Conservation (phyloP, 225 moss, liverwort and hornwort genomes). For the Polytrichum commune region DNA sequence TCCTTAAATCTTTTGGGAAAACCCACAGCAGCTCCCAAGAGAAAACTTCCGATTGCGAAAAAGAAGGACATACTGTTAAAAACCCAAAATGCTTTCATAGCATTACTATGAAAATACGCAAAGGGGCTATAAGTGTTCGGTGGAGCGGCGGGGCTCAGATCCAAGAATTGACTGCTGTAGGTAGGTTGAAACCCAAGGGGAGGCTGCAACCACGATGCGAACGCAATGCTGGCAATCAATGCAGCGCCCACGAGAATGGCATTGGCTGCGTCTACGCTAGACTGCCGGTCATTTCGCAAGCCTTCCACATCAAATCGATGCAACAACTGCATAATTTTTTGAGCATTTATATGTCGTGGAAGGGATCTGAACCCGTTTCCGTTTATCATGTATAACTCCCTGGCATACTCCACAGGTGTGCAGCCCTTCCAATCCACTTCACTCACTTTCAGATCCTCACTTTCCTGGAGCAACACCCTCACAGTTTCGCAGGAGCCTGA, state of each 20-base stretch:
- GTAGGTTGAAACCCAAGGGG: conserved; percentile 14
- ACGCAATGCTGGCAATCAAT: conserved; percentile 40
- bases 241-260: conserved; percentile 32
- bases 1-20: background rate
- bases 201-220: conserved; percentile 42
- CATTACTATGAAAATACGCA: conserved; percentile 10
- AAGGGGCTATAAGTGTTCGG: too few species aligned
- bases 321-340: background rate
- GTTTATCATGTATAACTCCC: background rate
- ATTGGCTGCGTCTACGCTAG: conserved; percentile 28
- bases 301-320: conserved; percentile 5
- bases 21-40: background rate
- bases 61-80: conserved; percentile 34
- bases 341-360: background rate
- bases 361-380: background rate
- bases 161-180: too few species aligned
- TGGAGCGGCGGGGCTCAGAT: conserved; percentile 9
- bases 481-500: background rate
- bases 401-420: conserved; percentile 6
- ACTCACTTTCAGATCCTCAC: conserved; percentile 9
- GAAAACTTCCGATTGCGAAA: conserved; percentile 10
- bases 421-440: conserved; percentile 3
- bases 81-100: conserved; percentile 25
- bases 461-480: background rate
- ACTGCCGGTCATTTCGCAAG: conserved; percentile 20